A percentile compares a stretch with the other conserved stretches of the same genome.
phyloP scores from a whole-genome alignment of 139 green algal species.

The Picochlorum costavermella region DNA sequence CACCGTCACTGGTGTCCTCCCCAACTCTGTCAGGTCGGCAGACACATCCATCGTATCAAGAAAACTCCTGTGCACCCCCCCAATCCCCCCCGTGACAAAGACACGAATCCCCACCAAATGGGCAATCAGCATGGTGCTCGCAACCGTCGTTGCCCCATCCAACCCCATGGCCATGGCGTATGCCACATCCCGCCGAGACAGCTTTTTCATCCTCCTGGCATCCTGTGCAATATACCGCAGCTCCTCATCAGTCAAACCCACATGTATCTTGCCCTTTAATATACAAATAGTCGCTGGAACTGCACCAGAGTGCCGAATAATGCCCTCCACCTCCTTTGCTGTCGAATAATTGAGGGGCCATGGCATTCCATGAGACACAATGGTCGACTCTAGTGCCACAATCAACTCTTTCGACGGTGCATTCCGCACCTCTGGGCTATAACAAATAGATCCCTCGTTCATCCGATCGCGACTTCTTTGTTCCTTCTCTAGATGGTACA shows the following conservation, averaged over 20 bases:
- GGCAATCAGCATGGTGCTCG: constrained; percentile 87
- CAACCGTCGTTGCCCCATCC: constrained; percentile 91
- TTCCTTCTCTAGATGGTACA: no score
- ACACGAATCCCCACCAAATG: constrained; percentile 64
- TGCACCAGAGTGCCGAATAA: constrained; percentile 58
- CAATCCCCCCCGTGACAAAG: constrained; percentile 77
- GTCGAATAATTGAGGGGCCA: constrained; percentile 88
- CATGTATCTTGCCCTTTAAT: constrained; percentile 55
- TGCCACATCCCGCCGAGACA: constrained; percentile 75
- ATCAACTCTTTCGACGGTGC: constrained; percentile 56
- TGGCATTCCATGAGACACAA: constrained; percentile 95
- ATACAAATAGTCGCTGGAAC: constrained; percentile 92
- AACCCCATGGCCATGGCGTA: constrained; percentile 42
- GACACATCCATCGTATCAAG: constrained; percentile 80
- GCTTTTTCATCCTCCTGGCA: constrained; percentile 59
- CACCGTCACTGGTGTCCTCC: constrained; percentile 78
- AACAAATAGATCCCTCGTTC: not conserved
- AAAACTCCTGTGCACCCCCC: constrained; percentile 71
- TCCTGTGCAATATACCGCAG: constrained; percentile 27
- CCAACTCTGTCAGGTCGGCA: constrained; percentile 84
- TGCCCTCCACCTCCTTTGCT: constrained; percentile 74
- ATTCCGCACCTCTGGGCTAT: constrained; percentile 52
- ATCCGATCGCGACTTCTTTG: not conserved
- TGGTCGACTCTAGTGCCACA: constrained; percentile 94
- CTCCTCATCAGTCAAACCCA: constrained; percentile 49